Evolutionary conservation across 1,284 basidiomycete genomes (phyloP), one percentile per base, ranked within the genome.

Genomic region (Leccinum solheimii): DNA sequence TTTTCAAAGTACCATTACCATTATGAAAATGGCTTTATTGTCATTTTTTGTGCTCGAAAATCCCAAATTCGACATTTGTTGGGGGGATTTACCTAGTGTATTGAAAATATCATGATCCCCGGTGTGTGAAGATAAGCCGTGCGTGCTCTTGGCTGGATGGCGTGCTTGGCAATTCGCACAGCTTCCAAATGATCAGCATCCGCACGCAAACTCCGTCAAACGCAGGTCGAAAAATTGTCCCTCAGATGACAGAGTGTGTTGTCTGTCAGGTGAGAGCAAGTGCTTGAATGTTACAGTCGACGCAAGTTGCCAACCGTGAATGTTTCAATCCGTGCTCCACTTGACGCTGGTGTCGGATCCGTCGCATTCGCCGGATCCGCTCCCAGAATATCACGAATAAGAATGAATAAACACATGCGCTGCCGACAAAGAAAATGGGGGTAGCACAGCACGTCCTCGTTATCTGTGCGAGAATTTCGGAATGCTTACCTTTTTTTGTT

Each of bases 381-480:
- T 48, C 19, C 19, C 21, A 3, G 45, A 48, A 21, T 48, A 21
- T 21, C 45, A 21, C 32, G 43, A 19, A 19, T 11, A 11, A 43
- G n/a, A 43, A 43, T 43, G n/a, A 40, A 40, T 43, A 16, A 62
- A 55, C 61, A 60, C 14, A 40, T 55, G 14, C 10, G 21, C 10
- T 34, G 40, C 50, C 36, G n/a, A 27, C 38, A 23, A 26, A 13
- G 19, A 45, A 26, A 11, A 59, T 3, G 5, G 13, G 21, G 19
- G 11, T 43, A 43, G n/a, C 40, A 43, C 40, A 10, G 6, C 43
- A 45, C 10, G 19, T 43, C n/a, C 10, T 45, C 43, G 11, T 48
- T 11, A 48, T 48, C n/a, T 45, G 43, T 19, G 43, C 40, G 40
- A 19, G 43, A 45, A 11, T 11, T 9, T 19, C n/a, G 43, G 43